Base-by-base conservation (phyloP, 169 alveolate species). In the Eimeria falciformis region DNA sequence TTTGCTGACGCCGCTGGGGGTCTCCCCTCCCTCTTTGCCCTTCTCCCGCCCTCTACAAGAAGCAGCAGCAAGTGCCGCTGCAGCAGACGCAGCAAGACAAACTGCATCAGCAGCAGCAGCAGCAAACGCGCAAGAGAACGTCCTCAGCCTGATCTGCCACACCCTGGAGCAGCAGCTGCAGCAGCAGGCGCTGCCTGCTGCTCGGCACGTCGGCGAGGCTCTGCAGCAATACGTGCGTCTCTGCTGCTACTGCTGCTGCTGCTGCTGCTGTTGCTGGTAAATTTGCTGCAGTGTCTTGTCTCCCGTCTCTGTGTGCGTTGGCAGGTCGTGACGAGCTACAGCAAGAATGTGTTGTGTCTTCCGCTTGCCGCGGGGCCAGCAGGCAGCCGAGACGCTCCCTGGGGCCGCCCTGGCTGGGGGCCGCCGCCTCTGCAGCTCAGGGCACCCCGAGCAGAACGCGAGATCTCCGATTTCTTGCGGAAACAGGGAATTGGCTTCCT, bases 191-290 rank as follows among this genome's bases (percentile, higher is more conserved):
- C 81, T 68, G 46, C 81, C 81, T 46, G 25, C 81, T 17, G 55
- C 81, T 14, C 27, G 25, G 53, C 27, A 27, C 11, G 37, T 50
- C 37, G 50, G 55, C 46, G 81, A 68, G 37, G 81, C 81, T 23
- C 11, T 68, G 81, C 81, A 68, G 81, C 81, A 68, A 68, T 68
- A 68, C 81, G 81, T 68, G 37, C n/a, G 81, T 27, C 46, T 4
- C 11, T 21, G 0, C 29, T 0, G 18, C 43, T 17, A 29, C 81
- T 66, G 81, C 53, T 2, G 50, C 1, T 27, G 5, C 53, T 68
- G 53, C 81, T 29, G 81, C 81, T 68, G 12, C 27, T 68, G 55
- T 17, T 9, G 50, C 43, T 29, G 14, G 50, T 4, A 5, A 9
- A 27, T 46, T 50, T 68, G 81, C 53, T 27, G 81, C 81, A 6